Percentiles rank a stretch among this genome's conserved stretches.
phyloP scores from a whole-genome alignment of 768 basidiomycete species.

The Calocybe indica region DNA sequence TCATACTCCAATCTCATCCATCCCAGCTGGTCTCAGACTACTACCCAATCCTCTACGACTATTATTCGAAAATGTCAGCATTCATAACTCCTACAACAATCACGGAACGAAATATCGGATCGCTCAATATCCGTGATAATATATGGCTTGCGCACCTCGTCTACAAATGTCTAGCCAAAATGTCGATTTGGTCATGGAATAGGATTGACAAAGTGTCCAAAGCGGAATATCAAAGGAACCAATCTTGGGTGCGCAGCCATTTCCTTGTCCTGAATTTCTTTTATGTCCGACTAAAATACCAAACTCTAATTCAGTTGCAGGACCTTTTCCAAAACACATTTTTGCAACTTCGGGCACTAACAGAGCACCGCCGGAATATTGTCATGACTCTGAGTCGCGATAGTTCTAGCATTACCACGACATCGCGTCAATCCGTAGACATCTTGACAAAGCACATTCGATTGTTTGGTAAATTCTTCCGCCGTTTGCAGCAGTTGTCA shows the following conservation, averaged over 20 bases:
- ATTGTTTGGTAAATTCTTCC: constrained; percentile 76
- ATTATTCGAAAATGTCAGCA: constrained; percentile 53
- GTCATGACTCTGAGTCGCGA: constrained; percentile 35
- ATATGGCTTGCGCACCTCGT: constrained; percentile 56
- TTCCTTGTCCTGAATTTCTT: constrained; percentile 1
- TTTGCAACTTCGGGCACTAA: constrained; percentile 48
- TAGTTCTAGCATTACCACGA: constrained; percentile 25
- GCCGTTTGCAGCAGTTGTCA: constrained; percentile 63
- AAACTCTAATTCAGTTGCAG: constrained; percentile 39
- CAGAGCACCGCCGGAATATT: constrained; percentile 51
- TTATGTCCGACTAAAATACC: not conserved
- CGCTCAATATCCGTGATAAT: constrained; percentile 30
- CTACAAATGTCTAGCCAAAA: constrained; percentile 70
- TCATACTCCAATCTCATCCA: not conserved
- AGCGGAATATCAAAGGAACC: constrained; percentile 37
- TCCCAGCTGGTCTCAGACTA: constrained; percentile 49
- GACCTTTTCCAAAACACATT: constrained; percentile 58
- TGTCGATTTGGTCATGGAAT: constrained; percentile 70
- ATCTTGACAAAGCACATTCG: constrained; percentile 63
- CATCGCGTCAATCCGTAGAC: constrained; percentile 40
- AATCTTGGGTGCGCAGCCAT: constrained; percentile 44
- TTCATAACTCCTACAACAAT: constrained; percentile 19
- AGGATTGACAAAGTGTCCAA: constrained; percentile 35
- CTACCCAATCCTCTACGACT: constrained; percentile 47
- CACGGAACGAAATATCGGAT: constrained; percentile 1